Base-by-base conservation (phyloP, 2,329 filamentous ascomycete genomes). In the Claviceps purpurea region DNA sequence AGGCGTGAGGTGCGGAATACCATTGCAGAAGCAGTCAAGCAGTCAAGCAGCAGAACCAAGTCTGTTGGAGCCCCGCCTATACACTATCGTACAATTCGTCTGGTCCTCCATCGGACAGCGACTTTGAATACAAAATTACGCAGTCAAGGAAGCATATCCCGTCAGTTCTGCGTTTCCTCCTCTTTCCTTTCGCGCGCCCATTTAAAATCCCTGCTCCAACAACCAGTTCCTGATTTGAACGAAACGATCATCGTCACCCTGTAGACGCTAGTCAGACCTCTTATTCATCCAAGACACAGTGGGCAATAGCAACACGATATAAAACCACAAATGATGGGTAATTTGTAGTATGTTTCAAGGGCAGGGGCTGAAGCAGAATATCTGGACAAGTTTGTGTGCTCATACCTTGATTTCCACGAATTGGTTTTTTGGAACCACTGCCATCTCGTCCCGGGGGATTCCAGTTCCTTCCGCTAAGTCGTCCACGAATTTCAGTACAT, bases 361-460 rank as follows among this genome's bases (percentile, higher is more conserved):
- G 30, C 30, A 34, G 30, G 30, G 10, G 30, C 10, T 34, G 10
- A 11, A 34, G 30, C 30, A 34, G 30, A 34, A 11, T 34, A 34
- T 34, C 30, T 34, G 22, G 11, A 46, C 14, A 26, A 14, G 13
- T 14, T 16, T 18, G n/a, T 16, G 18, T 41, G 13, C 45, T 26
- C 71, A 60, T 65, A 87, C 86, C 75, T 84, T 88, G 56, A 95
- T 73, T 56, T 84, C 72, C 50, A 97, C 77, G 61, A 95, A 85
- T 49, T 77, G 76, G 45, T 85, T 95, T 49, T 84, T 70, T 20
- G 70, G 70, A 57, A 79, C 79, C 45, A 81, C 56, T 56, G 65
- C 70, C 43, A 83, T 71, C 6, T 81, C 70, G 14, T 77, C 71
- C 49, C 73, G 63, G 24, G 75, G 68, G 43, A 91, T 62, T 1